phyloP scores from a whole-genome alignment of 306 rosid species.

The Neltuma alba region DNA sequence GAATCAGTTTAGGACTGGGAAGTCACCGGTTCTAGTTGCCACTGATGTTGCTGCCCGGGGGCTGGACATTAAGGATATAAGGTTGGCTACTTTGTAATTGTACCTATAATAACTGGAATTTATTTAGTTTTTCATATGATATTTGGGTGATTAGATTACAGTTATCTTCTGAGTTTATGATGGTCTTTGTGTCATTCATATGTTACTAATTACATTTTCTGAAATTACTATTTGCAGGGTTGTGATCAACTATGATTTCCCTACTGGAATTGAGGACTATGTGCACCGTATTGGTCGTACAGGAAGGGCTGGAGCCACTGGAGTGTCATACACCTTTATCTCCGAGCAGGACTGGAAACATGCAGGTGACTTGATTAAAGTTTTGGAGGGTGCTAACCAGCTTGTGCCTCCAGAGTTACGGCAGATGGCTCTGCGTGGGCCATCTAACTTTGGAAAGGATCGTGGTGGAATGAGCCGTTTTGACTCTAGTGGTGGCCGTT shows the following conservation, averaged over 20 bases:
- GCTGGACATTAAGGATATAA: conserved; percentile 97
- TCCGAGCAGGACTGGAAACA: conserved; percentile 98
- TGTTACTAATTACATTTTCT: neutral
- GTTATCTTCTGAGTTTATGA: conserved; percentile 20
- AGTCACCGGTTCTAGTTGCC: conserved; percentile 92
- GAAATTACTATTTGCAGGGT: conserved; percentile 58
- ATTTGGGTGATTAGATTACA: conserved; percentile 15
- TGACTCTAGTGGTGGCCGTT: conserved; percentile 70
- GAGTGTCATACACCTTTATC: conserved; percentile 87
- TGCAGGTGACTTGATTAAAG: conserved; percentile 88
- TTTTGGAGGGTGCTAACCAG: conserved; percentile 98
- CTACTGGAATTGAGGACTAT: conserved; percentile 94
- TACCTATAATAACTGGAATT: neutral
- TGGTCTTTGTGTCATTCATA: conserved; percentile 19
- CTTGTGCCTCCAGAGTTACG: conserved; percentile 85
- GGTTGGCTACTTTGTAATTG: conserved; percentile 50
- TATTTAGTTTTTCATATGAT: neutral
- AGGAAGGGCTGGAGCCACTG: conserved; percentile 99
- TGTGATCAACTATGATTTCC: conserved; percentile 97
- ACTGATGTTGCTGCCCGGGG: conserved; percentile 99
- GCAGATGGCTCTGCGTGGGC: conserved; percentile 84
- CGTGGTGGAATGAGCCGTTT: conserved; percentile 65
- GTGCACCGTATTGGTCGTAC: conserved; percentile 98
- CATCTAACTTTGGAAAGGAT: conserved; percentile 79
- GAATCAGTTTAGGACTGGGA: conserved; percentile 90